These are phyloP conservation scores for Lactifluus volemus DNA, from an alignment of 768 basidiomycete species.

Conservation along the genomic window DNA sequence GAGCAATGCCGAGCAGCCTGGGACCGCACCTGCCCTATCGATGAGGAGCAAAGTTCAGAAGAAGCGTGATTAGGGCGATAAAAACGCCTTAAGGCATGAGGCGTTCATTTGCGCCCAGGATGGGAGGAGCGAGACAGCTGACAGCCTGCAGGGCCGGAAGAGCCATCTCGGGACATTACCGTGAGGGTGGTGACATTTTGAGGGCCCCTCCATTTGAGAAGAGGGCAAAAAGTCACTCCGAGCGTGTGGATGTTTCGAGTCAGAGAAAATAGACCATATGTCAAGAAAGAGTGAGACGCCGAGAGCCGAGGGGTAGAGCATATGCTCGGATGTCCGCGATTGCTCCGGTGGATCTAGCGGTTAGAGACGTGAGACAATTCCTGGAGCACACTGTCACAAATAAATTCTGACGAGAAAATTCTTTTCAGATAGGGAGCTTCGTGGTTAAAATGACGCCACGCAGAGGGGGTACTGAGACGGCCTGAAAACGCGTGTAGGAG, in stretches of 20 bases:
- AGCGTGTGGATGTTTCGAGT: slow-evolving; percentile 1
- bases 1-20: slow-evolving; percentile 14
- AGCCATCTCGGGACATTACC: slow-evolving; percentile 16
- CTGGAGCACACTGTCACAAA: slow-evolving; percentile 11
- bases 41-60: slow-evolving; percentile 16
- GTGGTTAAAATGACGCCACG: slow-evolving; percentile 16
- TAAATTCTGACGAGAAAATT: slow-evolving; percentile 17
- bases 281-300: slow-evolving; percentile 12
- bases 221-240: slow-evolving; percentile 4
- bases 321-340: slow-evolving; percentile 14
- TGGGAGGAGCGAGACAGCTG: slow-evolving; percentile 19
- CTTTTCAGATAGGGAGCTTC: slow-evolving; percentile 13
- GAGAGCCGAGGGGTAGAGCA: slow-evolving; percentile 1
- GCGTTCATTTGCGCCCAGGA: slow-evolving; percentile 22
- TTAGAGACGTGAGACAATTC: slow-evolving; percentile 6
- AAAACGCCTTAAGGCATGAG: slow-evolving; percentile 18
- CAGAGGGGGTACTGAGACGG: slow-evolving; percentile 11
- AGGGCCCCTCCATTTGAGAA: slow-evolving; percentile 8
- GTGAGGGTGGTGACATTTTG: slow-evolving; percentile 17
- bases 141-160: slow-evolving; percentile 16
- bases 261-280: slow-evolving; percentile 2
- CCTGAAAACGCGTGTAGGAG: slow-evolving; percentile 16
- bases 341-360: slow-evolving; percentile 17
- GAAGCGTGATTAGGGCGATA: slow-evolving; percentile 22
- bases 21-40: slow-evolving; percentile 19